Evolutionary conservation across 306 rosid genomes (phyloP), one percentile per base, ranked within the genome.

Genomic region (Cicer arietinum): DNA sequence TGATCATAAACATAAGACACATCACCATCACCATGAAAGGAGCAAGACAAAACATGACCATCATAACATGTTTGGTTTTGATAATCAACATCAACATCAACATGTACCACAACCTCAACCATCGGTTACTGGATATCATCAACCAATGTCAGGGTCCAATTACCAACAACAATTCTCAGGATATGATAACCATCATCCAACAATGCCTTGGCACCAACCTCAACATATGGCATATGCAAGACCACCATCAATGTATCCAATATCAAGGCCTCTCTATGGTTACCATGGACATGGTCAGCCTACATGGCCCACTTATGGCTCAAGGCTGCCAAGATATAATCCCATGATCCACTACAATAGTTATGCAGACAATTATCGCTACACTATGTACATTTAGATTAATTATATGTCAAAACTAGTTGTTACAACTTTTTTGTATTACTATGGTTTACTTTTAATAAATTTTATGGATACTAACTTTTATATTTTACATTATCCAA

Each of bases 281-380:
- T 71, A 53, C 66, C 39, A 64, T 64, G 61, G 62, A n/a, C 10
- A 3, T 18, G 72, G 20, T 53, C 83, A 53, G 5, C 43, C 71
- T 12, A 0, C 3, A 8, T 6, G 46, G 20, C 64, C 67, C 0
- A 18, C 22, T 12, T 11, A 72, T 22, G 64, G 41, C 64, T 58
- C 64, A 58, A 58, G n/a, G 9, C 30, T 58, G 11, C 40, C 64
- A 11, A 58, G 40, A 20, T 22, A 6, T 35, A 73, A 68, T 59
- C 83, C 80, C 35, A 73, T 84, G 75, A 2, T 61, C 17, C 79
- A 46, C 41, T 80, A 73, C 75, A 73, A 13, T 14, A 80, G 20
- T 40, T 77, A 77, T 77, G 79, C 3, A 1, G 80, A 81, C 63
- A 84, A 80, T 57, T 73, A 68, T 42, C 56, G 53, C 18, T 30